phyloP scores from a whole-genome alignment of 2,329 filamentous ascomycete genomes.

The Pseudogymnoascus sp. region DNA sequence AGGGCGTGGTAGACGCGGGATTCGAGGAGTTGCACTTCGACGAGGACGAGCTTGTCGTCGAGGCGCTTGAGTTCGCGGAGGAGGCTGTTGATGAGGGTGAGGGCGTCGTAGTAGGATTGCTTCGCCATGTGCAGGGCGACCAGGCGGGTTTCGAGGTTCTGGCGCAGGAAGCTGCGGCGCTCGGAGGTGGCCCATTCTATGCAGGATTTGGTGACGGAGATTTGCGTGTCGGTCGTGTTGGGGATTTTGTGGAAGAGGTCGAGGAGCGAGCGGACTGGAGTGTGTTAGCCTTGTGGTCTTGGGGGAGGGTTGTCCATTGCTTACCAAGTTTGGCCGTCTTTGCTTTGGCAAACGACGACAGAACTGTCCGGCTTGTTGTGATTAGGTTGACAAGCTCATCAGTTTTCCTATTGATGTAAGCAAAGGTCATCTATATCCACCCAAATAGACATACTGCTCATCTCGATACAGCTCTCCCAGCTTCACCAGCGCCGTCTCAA shows the following conservation, averaged over 20 bases:
- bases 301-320: slow-evolving; percentile 25
- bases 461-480: slow-evolving; percentile 91
- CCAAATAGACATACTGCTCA: slow-evolving; percentile 55
- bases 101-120: slow-evolving; percentile 92
- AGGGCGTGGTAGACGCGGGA: slow-evolving; percentile 95
- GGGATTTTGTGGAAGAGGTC: slow-evolving; percentile 93
- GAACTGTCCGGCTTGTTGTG: slow-evolving; percentile 78
- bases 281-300: slow-evolving; percentile 3
- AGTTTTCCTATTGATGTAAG: slow-evolving; percentile 52
- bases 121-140: slow-evolving; percentile 94
- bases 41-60: slow-evolving; percentile 95
- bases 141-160: slow-evolving; percentile 94
- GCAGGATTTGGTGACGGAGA: slow-evolving; percentile 92
- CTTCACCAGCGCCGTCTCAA: slow-evolving; percentile 80
- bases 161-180: slow-evolving; percentile 89
- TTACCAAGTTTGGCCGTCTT: slow-evolving; percentile 97
- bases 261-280: slow-evolving; percentile 82
- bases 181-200: slow-evolving; percentile 98
- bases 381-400: slow-evolving; percentile 85
- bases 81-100: slow-evolving; percentile 92
- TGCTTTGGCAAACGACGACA: slow-evolving; percentile 95
- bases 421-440: slow-evolving; percentile 11
- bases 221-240: slow-evolving; percentile 89
- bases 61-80: slow-evolving; percentile 95
- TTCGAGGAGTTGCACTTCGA: slow-evolving; percentile 95